Percentiles rank a stretch among this genome's conserved stretches.
Conservation (phyloP, 192 early-diverging fungal genomes). For the Backusella circina region DNA sequence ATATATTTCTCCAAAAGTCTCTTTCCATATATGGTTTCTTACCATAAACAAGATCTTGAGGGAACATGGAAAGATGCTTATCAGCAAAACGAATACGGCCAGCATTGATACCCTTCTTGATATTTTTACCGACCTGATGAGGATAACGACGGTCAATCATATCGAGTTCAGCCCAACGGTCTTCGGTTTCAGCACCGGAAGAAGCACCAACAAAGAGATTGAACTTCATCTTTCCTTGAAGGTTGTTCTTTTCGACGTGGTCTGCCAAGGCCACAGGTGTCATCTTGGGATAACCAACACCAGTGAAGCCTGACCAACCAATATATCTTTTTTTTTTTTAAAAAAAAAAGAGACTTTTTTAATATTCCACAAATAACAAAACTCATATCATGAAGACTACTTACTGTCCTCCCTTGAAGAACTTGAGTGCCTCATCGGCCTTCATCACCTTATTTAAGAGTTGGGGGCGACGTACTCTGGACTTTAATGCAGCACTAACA, state of each 20-base stretch:
- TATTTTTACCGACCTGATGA: slow-evolving; percentile 36
- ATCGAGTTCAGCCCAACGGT: slow-evolving; percentile 36
- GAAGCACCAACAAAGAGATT: slow-evolving; percentile 41
- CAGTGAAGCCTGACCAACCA: slow-evolving; percentile 36
- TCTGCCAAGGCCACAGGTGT: slow-evolving; percentile 37
- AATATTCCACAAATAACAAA: background rate
- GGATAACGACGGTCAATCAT: slow-evolving; percentile 45
- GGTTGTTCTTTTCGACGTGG: slow-evolving; percentile 40
- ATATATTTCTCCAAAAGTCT: background rate
- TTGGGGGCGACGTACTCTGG: slow-evolving; percentile 30
- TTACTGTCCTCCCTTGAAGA: slow-evolving; percentile 40
- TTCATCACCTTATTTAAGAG: slow-evolving; percentile 35
- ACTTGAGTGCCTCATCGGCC: slow-evolving; percentile 28
- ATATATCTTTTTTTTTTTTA: slow-evolving; percentile 7
- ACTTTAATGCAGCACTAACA: slow-evolving; percentile 28
- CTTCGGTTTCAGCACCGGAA: slow-evolving; percentile 30
- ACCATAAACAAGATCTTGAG: slow-evolving; percentile 36
- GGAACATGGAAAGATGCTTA: slow-evolving; percentile 45
- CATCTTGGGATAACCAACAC: slow-evolving; percentile 42
- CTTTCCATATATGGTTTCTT: background rate
- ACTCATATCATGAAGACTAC: background rate
- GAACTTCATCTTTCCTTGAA: slow-evolving; percentile 42
- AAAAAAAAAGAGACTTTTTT: background rate
- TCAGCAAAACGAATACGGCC: slow-evolving; percentile 41
- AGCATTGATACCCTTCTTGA: slow-evolving; percentile 38